These are phyloP conservation scores for Ascochyta pisi DNA, from an alignment of 2,329 filamentous ascomycete species.

Conservation along the genomic window DNA sequence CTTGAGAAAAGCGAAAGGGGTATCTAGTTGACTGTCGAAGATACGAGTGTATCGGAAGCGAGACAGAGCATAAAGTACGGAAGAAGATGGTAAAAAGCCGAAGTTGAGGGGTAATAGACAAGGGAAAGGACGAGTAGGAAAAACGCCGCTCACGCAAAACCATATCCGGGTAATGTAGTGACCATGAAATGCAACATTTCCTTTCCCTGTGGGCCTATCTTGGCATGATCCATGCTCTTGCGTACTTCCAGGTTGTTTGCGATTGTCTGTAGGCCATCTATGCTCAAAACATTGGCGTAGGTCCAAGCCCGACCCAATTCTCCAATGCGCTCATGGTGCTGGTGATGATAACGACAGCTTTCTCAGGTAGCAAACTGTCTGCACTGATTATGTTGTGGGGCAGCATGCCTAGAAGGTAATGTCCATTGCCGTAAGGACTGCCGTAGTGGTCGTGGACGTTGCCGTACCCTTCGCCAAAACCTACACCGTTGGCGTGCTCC, in stretches of 20 bases:
- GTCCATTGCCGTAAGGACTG: not conserved
- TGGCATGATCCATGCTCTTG: no score
- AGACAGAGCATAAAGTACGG: no score
- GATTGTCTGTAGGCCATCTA: no score
- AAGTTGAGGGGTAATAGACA: no score
- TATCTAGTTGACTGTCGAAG: no score
- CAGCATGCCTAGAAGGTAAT: not conserved
- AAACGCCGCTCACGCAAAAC: not conserved
- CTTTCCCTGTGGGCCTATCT: not conserved
- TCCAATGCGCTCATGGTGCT: not conserved
- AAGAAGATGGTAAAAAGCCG: no score
- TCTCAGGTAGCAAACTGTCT: not conserved
- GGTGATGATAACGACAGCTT: not conserved
- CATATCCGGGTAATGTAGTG: no score
- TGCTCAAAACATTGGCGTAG: not conserved
- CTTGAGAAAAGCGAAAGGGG: no score
- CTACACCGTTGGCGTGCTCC: conserved; percentile 7
- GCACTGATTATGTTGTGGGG: not conserved
- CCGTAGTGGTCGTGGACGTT: not conserved
- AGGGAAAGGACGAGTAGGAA: no score
- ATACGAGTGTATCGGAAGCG: no score
- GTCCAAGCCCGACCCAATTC: not conserved
- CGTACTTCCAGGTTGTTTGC: no score
- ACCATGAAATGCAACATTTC: not conserved
- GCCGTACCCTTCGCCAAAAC: conserved; percentile 5